A percentile compares a stretch with the other conserved stretches of the same genome.
These are phyloP conservation scores for Cutaneotrichosporon curvatum DNA, from an alignment of 1,284 basidiomycete species.

Conservation along the genomic window DNA sequence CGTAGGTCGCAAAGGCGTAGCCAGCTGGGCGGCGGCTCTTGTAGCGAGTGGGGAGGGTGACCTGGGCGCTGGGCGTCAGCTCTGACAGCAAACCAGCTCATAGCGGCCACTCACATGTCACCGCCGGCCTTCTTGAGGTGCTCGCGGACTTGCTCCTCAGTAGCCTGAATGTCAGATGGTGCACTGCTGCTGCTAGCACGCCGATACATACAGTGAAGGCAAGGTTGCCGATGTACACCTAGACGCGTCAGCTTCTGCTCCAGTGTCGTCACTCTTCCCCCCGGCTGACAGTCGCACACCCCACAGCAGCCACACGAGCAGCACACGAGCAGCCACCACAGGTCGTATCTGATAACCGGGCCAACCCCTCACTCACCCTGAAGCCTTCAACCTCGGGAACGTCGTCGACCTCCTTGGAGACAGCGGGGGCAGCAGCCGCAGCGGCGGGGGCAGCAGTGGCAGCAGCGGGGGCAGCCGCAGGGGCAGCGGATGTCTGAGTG, in stretches of 20 bases:
- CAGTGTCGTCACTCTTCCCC: too few relatives aligned
- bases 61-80: slow-evolving; percentile 25
- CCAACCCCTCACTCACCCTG: slow-evolving; percentile 17
- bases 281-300: too few relatives aligned
- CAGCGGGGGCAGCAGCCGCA: slow-evolving; percentile 1
- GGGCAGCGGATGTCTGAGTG: slow-evolving; percentile 6
- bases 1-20: slow-evolving; percentile 83
- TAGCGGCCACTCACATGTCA: slow-evolving; percentile 31
- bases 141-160: slow-evolving; percentile 39
- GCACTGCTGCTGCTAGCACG: neutral
- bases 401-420: slow-evolving; percentile 2
- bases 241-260: neutral
- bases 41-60: slow-evolving; percentile 36
- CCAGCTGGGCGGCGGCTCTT: slow-evolving; percentile 51
- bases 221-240: slow-evolving; percentile 47
- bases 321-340: slow-evolving; percentile 1
- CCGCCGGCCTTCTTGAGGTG: slow-evolving; percentile 35
- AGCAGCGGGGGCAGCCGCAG: slow-evolving; percentile 2
- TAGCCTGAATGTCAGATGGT: slow-evolving; percentile 20
- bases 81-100: neutral
- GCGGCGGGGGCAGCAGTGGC: slow-evolving; percentile 3
- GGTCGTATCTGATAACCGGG: neutral
- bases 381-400: slow-evolving; percentile 18
- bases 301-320: too few relatives aligned
- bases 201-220: slow-evolving; percentile 28